Base-by-base conservation (phyloP, 2,329 filamentous ascomycete genomes). In the Davidsoniella australis region DNA sequence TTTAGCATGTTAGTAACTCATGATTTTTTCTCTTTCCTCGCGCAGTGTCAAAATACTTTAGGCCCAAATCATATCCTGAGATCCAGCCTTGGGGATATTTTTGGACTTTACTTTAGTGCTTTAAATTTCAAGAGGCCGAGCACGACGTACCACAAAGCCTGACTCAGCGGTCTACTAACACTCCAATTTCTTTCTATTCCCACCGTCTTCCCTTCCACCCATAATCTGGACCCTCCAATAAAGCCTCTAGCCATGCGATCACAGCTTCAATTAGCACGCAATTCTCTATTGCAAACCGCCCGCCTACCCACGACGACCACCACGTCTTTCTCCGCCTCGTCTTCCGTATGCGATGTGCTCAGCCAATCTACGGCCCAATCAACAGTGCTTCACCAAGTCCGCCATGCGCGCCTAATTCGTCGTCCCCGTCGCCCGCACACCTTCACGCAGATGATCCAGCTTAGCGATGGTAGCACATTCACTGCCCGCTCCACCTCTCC, bases 401-500 rank as follows among this genome's bases (percentile, higher is more conserved):
- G 87, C 53, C 78, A 86, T 62, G 91, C 91, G 47, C 87, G 84
- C 20, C 82, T 94, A 55, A 76, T 96, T 61, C 75, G 75, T 54
- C 85, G 91, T 14, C 87, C 87, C n/a, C 83, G 87, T 60, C 78
- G 88, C 5, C 89, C 91, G 40, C 96, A 95, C 72, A 85, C 82
- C 57, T 96, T 95, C 72, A 95, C 89, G n/a, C 91, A 98, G 67
- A 76, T 98, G 53, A 73, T 98, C 57, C 88, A 87, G 48, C 81
- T 96, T 55, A 85, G 82, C 39, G 91, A 98, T 69, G 91, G 91
- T 58, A 84, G 78, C 59, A 83, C 88, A 53, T 96, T 78, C 66
- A 79, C 82, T 45, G 73, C 80, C 60, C 83, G 83, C 61, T 88
- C 85, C 20, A 86, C 84, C 9, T 85, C 77, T 9, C 85, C 85